Evolutionary conservation across 805 yeast species (phyloP).

Genomic region (Hanseniaspora meyeri): DNA sequence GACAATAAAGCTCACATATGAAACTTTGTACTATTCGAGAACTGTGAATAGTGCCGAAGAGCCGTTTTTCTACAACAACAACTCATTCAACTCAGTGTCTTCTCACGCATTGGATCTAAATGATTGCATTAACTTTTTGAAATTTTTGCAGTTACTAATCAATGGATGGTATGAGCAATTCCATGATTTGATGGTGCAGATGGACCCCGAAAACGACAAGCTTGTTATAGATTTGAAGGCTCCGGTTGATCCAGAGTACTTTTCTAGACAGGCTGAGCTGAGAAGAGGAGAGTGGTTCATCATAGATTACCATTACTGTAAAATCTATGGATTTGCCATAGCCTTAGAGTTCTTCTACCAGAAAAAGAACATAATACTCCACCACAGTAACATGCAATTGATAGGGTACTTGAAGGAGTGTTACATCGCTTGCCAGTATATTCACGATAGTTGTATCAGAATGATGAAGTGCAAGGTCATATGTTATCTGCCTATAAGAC

Average conservation of each 20-base stretch:
- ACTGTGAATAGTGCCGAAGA: constrained; percentile 2
- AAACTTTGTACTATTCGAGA: constrained; percentile 46
- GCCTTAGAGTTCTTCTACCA: constrained; percentile 27
- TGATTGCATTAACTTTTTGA: constrained; percentile 59
- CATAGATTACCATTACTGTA: constrained; percentile 75
- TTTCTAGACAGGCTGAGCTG: constrained; percentile 24
- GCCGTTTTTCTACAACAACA: constrained; percentile 6
- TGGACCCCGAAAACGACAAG: constrained; percentile 31
- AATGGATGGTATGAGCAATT: constrained; percentile 67
- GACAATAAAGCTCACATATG: constrained; percentile 71
- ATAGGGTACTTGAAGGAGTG: constrained; percentile 9
- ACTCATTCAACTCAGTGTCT: constrained; percentile 9
- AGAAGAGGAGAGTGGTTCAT: constrained; percentile 60
- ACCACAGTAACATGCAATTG: constrained; percentile 9
- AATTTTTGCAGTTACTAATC: constrained; percentile 62
- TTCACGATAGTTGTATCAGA: constrained; percentile 8
- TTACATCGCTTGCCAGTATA: constrained; percentile 7
- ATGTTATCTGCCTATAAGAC: constrained; percentile 77
- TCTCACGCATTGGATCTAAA: constrained; percentile 32
- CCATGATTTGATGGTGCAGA: constrained; percentile 40
- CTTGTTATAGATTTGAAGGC: constrained; percentile 22
- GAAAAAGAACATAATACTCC: constrained; percentile 9
- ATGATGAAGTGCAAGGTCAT: constrained; percentile 53
- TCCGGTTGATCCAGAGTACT: constrained; percentile 26
- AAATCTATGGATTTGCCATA: constrained; percentile 37